Conservation (phyloP, 2,329 filamentous ascomycete genomes). For the Calonectria pseudoreteaudii region DNA sequence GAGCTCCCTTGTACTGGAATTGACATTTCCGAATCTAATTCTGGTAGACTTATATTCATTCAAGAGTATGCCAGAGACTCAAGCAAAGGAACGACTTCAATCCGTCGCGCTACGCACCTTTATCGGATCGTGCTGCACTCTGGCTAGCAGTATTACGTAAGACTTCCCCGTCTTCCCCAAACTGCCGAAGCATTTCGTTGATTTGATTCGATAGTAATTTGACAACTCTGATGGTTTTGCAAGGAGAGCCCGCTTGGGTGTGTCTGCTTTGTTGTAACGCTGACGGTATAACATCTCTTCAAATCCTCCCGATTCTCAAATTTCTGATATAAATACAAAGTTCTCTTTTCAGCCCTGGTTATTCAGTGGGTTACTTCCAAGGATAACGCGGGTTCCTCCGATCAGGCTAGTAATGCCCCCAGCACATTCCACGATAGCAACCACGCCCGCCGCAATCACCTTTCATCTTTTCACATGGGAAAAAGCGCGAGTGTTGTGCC, state of each 20-base stretch:
- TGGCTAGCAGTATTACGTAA: slow-evolving; percentile 68
- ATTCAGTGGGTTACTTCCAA: slow-evolving; percentile 70
- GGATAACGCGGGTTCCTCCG: slow-evolving; percentile 54
- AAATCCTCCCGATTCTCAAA: background rate
- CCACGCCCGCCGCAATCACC: background rate
- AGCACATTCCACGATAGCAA: background rate
- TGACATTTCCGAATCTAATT: background rate
- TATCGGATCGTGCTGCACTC: slow-evolving; percentile 67
- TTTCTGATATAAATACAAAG: slow-evolving; percentile 46
- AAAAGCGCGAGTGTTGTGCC: background rate
- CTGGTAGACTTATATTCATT: slow-evolving; percentile 65
- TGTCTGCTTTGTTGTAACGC: slow-evolving; percentile 75
- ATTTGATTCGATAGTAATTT: slow-evolving; percentile 60
- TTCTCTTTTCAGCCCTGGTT: slow-evolving; percentile 70
- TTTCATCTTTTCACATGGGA: background rate
- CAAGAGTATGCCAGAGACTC: slow-evolving; percentile 57
- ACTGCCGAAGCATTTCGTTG: slow-evolving; percentile 4
- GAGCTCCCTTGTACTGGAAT: slow-evolving; percentile 32
- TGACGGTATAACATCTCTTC: slow-evolving; percentile 63
- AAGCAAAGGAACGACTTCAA: slow-evolving; percentile 57
- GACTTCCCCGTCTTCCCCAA: slow-evolving; percentile 27
- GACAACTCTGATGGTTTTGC: slow-evolving; percentile 66
- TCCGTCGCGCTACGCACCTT: slow-evolving; percentile 69
- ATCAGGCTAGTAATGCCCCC: background rate
- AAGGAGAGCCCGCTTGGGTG: slow-evolving; percentile 73